Conservation (phyloP, 75 land plant genomes). For the Cunninghamia lanceolata region DNA sequence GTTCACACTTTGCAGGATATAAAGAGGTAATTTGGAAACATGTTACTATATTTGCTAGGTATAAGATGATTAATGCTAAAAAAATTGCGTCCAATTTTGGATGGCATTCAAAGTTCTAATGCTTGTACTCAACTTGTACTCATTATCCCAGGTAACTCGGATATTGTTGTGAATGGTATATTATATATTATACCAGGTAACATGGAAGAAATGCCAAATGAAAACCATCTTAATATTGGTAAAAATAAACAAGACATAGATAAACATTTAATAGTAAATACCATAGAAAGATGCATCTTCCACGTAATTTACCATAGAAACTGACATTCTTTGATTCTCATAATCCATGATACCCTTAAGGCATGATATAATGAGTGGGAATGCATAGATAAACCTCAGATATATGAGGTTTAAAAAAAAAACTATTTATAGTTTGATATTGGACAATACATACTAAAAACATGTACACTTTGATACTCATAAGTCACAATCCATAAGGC, state of each 20-base stretch:
- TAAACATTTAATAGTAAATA: background rate
- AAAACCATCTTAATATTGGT: background rate
- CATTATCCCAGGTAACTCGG: background rate
- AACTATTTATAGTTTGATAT: background rate
- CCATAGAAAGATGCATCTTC: background rate
- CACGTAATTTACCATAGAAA: background rate
- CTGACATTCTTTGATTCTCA: no score
- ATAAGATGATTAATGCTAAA: background rate
- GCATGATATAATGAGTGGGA: no score
- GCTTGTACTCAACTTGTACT: background rate
- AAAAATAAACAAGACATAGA: background rate
- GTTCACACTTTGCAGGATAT: background rate
- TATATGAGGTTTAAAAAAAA: background rate
- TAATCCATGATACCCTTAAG: background rate
- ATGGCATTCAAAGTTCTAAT: background rate
- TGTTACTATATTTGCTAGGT: background rate
- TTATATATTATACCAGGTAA: background rate
- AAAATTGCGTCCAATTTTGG: background rate
- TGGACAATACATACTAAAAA: background rate
- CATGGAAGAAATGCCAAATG: background rate
- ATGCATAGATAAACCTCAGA: background rate
- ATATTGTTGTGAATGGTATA: background rate
- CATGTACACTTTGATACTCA: background rate
- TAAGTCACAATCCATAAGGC: background rate
- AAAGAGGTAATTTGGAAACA: background rate